Evolutionary conservation across 768 basidiomycete species (phyloP).

Genomic region (Suillus plorans): DNA sequence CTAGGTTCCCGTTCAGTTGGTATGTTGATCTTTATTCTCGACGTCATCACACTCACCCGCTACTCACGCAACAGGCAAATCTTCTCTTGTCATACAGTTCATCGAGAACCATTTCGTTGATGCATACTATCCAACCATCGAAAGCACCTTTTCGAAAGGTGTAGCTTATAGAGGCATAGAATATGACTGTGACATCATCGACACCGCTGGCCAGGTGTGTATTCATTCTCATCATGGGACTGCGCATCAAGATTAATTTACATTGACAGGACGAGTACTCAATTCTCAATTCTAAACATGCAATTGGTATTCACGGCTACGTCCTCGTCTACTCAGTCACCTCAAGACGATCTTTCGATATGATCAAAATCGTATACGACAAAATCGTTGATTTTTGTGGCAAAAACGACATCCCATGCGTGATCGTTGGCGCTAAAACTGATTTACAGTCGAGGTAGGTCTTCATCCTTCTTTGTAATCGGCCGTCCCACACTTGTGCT

Average conservation of each 20-base stretch:
- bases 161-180: constrained; percentile 87
- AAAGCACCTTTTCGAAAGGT: constrained; percentile 82
- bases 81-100: constrained; percentile 90
- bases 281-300: constrained; percentile 89
- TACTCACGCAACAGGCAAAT: constrained; percentile 67
- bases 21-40: constrained; percentile 35
- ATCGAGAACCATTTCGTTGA: constrained; percentile 92
- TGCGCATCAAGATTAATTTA: constrained; percentile 4
- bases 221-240: background rate
- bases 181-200: constrained; percentile 96
- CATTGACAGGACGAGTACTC: constrained; percentile 85
- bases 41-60: constrained; percentile 17
- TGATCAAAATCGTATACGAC: constrained; percentile 91
- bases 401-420: constrained; percentile 81
- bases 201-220: constrained; percentile 93
- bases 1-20: constrained; percentile 88
- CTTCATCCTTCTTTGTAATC: constrained; percentile 8
- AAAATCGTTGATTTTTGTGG: constrained; percentile 91
- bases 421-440: constrained; percentile 90
- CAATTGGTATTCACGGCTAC: constrained; percentile 96
- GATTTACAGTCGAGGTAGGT: constrained; percentile 78
- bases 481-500: constrained; percentile 13
- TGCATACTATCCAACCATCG: constrained; percentile 94
- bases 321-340: constrained; percentile 95
- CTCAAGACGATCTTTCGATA: constrained; percentile 87